A percentile compares a stretch with the other conserved stretches of the same genome.
Evolutionary conservation across 139 green algal species (phyloP).

Genomic region (Microglena sp.): DNA sequence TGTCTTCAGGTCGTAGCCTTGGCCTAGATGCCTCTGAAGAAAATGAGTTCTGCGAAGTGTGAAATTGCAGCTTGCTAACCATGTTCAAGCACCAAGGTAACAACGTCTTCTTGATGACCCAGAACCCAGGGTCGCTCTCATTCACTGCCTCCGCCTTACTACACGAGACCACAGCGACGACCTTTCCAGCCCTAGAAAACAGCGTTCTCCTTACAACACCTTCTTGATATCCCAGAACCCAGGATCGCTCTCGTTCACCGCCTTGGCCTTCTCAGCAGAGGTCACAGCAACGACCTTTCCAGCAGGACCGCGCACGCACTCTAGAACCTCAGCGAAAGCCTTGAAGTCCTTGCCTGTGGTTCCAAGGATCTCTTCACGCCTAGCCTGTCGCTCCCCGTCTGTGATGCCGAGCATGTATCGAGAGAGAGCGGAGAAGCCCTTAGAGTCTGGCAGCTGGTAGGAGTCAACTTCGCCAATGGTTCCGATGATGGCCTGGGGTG

Average conservation of each 20-base stretch:
- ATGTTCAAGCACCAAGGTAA: too few relatives aligned
- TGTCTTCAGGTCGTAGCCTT: too few relatives aligned
- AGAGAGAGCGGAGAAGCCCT: constrained; percentile 60
- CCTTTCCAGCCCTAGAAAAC: too few relatives aligned
- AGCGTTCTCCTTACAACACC: constrained; percentile 51
- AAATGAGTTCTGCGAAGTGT: too few relatives aligned
- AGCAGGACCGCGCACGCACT: constrained; percentile 39
- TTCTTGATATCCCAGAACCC: constrained; percentile 72
- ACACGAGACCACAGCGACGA: constrained; percentile 73
- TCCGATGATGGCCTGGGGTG: constrained; percentile 77
- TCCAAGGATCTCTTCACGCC: constrained; percentile 78
- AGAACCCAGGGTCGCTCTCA: constrained; percentile 64
- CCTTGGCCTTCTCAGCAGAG: constrained; percentile 51
- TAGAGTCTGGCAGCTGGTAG: constrained; percentile 33
- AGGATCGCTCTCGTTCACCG: constrained; percentile 53
- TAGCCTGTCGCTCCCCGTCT: constrained; percentile 88
- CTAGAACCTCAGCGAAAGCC: constrained; percentile 65
- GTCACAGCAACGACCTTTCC: constrained; percentile 78
- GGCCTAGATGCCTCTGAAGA: too few relatives aligned
- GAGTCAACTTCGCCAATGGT: constrained; percentile 89
- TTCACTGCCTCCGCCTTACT: constrained; percentile 61
- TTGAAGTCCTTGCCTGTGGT: constrained; percentile 75
- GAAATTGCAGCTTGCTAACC: too few relatives aligned
- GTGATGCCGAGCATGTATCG: constrained; percentile 83
- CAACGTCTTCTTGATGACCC: constrained; percentile 61